Base-by-base conservation (phyloP, 2,329 filamentous ascomycete species). In the Bipolaris bicolor region DNA sequence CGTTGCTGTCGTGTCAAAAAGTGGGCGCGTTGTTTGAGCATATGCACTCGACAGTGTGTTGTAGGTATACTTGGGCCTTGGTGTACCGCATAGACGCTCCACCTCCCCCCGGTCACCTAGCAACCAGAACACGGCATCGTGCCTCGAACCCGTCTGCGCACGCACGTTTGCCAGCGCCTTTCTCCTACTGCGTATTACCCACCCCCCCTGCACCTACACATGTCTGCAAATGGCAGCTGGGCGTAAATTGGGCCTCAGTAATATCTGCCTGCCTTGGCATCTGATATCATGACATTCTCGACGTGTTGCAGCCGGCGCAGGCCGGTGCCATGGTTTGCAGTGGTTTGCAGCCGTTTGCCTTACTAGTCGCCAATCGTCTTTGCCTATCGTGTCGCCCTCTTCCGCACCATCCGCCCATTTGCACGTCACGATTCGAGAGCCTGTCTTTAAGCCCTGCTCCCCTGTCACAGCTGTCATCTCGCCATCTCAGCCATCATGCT, bases 81-180 rank as follows among this genome's bases (percentile, higher is more conserved):
- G 41, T 49, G 31, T 29, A 29, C 43, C 22, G 43, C 51, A 37
- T 45, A n/a, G 10, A 29, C 46, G 45, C 52, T 55, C 45, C 24
- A 45, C 52, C 22, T 5, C 22, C 47, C n/a, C 5, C 52, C 22
- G 61, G 63, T 64, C 60, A 64, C 62, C 62, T 52, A 65, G 62
- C 62, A 57, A 57, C 55, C 24, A 39, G 36, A 16, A 34, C 41
- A 26, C 49, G 44, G 20, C 36, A 47, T 37, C 55, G 39, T n/a
- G 34, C 31, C 41, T 55, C 40, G 11, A 51, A 31, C 45, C 24
- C 36, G 37, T 52, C 44, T 24, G 47, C 36, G 48, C 56, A 59
- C 36, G 48, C 56, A 59, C 59, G 36, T 55, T 49, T 58, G 36
- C 44, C 55, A 49, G 24, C 58, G 34, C 49, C 29, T 18, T 48